These are phyloP conservation scores for Syzygium jambos DNA, from an alignment of 345 rosid genomes.

Conservation along the genomic window DNA sequence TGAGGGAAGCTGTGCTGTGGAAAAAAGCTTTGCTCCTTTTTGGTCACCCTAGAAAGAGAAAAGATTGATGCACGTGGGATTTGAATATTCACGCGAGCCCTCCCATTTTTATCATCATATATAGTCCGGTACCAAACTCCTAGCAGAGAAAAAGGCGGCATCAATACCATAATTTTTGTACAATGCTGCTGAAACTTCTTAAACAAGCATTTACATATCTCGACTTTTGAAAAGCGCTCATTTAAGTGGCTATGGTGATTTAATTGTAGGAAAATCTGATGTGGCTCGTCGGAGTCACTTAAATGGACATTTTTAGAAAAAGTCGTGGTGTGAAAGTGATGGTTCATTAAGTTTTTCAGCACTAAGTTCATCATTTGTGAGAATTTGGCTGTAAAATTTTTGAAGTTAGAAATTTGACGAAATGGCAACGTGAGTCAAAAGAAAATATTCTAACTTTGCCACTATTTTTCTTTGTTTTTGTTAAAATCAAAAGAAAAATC, in stretches of 20 bases:
- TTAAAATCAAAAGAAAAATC: not conserved
- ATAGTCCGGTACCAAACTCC: not conserved
- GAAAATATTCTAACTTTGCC: not conserved
- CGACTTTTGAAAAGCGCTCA: not conserved
- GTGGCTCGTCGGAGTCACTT: not conserved
- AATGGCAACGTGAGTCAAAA: not conserved
- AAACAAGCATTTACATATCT: not conserved
- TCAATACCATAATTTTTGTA: not conserved
- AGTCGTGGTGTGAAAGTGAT: not conserved
- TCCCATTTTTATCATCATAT: not conserved
- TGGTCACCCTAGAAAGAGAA: not conserved
- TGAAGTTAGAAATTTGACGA: not conserved
- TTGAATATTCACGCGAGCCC: not conserved
- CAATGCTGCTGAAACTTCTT: fast-evolving
- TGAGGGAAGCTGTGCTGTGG: not conserved
- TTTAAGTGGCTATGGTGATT: not conserved
- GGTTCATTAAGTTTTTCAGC: not conserved
- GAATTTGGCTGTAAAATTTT: not conserved
- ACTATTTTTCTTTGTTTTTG: not conserved
- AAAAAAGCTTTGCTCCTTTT: not conserved
- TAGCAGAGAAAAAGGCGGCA: not conserved
- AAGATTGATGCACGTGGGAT: not conserved
- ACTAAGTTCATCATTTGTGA: not conserved
- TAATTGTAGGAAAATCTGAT: not conserved
- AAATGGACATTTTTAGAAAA: not conserved